Evolutionary conservation across 192 early-diverging fungal species (phyloP).

Genomic region (Podochytrium sp.): DNA sequence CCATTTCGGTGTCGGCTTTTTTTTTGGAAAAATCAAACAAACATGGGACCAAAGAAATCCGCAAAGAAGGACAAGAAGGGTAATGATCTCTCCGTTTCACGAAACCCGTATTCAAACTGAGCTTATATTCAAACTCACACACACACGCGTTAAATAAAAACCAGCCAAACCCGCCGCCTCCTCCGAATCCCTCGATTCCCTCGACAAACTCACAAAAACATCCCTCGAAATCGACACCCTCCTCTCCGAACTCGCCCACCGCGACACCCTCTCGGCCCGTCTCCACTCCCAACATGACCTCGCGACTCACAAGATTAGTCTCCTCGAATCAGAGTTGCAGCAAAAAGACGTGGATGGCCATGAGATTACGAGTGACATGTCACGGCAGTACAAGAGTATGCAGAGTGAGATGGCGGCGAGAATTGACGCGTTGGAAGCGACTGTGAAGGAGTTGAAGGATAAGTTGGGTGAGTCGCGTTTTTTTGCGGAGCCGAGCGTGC

Average conservation of each 20-base stretch:
- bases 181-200: constrained; percentile 28
- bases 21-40: background rate
- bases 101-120: no score
- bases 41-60: no score
- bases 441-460: constrained; percentile 52
- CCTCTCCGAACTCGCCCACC: constrained; percentile 34
- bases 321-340: constrained; percentile 48
- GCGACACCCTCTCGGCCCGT: constrained; percentile 36
- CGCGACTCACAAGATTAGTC: constrained; percentile 28
- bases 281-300: no score
- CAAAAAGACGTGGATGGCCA: constrained; percentile 44
- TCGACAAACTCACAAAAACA: constrained; percentile 50
- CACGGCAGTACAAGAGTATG: constrained; percentile 64
- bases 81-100: no score
- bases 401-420: constrained; percentile 60
- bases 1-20: constrained; percentile 3
- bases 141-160: no score
- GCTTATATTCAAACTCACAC: no score
- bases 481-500: no score
- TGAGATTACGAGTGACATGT: constrained; percentile 59
- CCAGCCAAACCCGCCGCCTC: no score
- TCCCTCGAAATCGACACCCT: constrained; percentile 39
- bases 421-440: constrained; percentile 57
- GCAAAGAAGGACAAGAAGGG: no score
- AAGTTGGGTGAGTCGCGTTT: constrained; percentile 45